phyloP scores from a whole-genome alignment of 169 alveolate genomes.

The Cryptosporidium tyzzeri region DNA sequence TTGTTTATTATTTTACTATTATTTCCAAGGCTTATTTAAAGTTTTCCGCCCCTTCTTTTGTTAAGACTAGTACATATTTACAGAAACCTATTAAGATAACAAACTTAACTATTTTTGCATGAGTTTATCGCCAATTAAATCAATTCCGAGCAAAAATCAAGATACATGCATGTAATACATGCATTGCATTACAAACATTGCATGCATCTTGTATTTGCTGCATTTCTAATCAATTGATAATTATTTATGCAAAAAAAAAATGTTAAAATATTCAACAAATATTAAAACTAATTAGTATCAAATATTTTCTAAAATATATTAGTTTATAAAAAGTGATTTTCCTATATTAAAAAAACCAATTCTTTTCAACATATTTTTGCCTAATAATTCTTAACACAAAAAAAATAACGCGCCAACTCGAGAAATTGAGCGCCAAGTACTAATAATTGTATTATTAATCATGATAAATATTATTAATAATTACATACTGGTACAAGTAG shows the following conservation, averaged over 20 bases:
- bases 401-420: background rate
- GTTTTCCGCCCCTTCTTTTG: background rate
- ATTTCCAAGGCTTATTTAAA: background rate
- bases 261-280: background rate
- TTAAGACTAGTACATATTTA: background rate
- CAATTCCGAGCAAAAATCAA: background rate
- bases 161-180: background rate
- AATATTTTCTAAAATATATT: background rate
- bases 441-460: background rate
- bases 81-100: background rate
- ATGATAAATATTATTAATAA: background rate
- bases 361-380: too few species aligned
- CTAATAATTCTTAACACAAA: too few species aligned
- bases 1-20: background rate
- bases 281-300: background rate
- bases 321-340: too few species aligned
- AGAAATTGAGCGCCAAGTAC: background rate
- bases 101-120: background rate
- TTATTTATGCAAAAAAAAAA: background rate
- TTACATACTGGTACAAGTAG: background rate
- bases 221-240: background rate
- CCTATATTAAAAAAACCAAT: too few species aligned
- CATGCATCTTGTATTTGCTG: background rate
- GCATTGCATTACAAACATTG: background rate
- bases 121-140: background rate